Percentiles rank a stretch among this genome's conserved stretches.
These are phyloP conservation scores for Pseudogymnoascus sp. DNA, from an alignment of 2,329 filamentous ascomycete genomes.

Conservation along the genomic window DNA sequence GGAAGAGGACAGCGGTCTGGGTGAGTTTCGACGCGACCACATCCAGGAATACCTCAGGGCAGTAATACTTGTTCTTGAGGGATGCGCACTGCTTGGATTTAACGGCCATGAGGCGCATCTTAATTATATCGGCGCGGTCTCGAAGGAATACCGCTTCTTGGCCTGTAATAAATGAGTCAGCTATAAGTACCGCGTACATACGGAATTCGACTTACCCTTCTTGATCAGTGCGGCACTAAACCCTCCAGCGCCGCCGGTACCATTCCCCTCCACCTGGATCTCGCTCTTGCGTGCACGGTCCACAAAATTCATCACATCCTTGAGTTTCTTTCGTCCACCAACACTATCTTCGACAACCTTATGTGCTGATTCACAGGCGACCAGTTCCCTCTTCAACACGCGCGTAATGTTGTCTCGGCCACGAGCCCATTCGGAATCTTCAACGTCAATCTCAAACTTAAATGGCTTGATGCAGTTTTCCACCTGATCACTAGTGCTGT, in stretches of 20 bases:
- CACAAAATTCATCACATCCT: slow-evolving; percentile 83
- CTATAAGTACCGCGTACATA: background rate
- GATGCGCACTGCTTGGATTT: slow-evolving; percentile 83
- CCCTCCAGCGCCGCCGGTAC: slow-evolving; percentile 76
- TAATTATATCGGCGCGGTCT: slow-evolving; percentile 81
- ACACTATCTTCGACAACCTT: slow-evolving; percentile 67
- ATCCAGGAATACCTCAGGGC: slow-evolving; percentile 95
- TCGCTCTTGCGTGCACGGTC: slow-evolving; percentile 85
- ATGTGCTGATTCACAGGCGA: slow-evolving; percentile 71
- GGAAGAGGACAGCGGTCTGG: slow-evolving; percentile 88
- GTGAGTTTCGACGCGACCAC: slow-evolving; percentile 92
- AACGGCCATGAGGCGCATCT: slow-evolving; percentile 78
- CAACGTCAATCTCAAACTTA: slow-evolving; percentile 95
- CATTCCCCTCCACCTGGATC: slow-evolving; percentile 74
- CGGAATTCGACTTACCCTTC: slow-evolving; percentile 52
- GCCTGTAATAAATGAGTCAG: slow-evolving; percentile 40
- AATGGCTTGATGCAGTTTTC: slow-evolving; percentile 99
- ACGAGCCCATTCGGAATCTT: slow-evolving; percentile 78
- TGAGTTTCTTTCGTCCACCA: slow-evolving; percentile 75
- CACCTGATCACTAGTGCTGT: slow-evolving; percentile 94
- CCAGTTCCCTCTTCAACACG: slow-evolving; percentile 79
- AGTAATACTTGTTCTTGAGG: slow-evolving; percentile 88
- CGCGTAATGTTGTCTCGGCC: slow-evolving; percentile 74
- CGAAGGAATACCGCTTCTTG: slow-evolving; percentile 90
- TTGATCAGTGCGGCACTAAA: slow-evolving; percentile 82